Evolutionary conservation across 2,329 filamentous ascomycete genomes (phyloP), one percentile per base, ranked within the genome.

Genomic region (Chaetothyriales sp.): DNA sequence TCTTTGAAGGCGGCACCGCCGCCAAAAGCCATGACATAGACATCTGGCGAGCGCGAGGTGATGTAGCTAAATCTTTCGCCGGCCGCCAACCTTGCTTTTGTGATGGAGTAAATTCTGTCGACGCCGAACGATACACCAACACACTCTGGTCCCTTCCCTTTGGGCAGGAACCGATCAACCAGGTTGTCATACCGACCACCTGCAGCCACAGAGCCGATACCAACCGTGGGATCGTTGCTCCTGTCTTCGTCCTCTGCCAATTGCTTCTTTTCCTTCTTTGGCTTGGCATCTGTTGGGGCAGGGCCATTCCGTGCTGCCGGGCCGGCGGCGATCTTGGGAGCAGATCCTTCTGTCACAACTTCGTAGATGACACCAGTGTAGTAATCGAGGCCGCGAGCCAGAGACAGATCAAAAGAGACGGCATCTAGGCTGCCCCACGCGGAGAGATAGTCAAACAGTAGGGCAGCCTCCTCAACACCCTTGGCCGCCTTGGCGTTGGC

Each of bases 11-110:
- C 90, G 18, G 82, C 85, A 69, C 89, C 90, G 50, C 86, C 85
- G 50, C 88, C 89, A 64, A 95, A 89, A 0, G 89, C 89, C 89
- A 97, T 97, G 63, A 97, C 85, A 69, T 82, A 95, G 46, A 89
- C 89, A 64, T 97, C 89, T 2, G 89, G 83, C 18, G 75, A 68
- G 48, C 52, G 54, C 10, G 52, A 55, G 8, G 53, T 52, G 40
- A 61, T 52, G 50, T 61, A 60, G n/a, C 70, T 68, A 51, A 72
- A 77, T 62, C 77, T 75, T 53, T 80, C 78, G 52, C 72, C 67
- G 37, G 77, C 78, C 56, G 79, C 80, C 66, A 87, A 76, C 47
- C 82, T 77, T 10, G 86, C 83, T 68, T 94, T 89, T 58, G 84
- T 87, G 64, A 95, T 89, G 61, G 85, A 88, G 71, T 94, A 95